Percentiles rank a stretch among this genome's conserved stretches.
These are phyloP conservation scores for Streptanthus diversifolius DNA, from an alignment of 345 rosid species.

Conservation along the genomic window DNA sequence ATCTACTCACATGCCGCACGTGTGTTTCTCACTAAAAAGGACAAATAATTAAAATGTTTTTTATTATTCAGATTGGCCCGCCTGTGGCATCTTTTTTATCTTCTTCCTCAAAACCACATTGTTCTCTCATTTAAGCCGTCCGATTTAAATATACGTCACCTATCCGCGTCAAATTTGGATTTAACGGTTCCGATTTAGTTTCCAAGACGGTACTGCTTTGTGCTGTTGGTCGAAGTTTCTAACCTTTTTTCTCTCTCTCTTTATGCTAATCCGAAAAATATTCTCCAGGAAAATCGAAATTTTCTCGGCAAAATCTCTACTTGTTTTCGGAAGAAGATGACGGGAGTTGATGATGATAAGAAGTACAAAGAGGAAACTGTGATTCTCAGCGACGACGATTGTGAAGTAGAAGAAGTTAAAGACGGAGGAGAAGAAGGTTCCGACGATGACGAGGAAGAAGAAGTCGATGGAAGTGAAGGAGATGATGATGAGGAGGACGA, in stretches of 20 bases:
- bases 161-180: conserved; percentile 40
- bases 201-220: conserved; percentile 50
- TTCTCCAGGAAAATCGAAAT: conserved; percentile 18
- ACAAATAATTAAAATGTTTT: not conserved
- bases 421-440: conserved; percentile 40
- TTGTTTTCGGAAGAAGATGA: conserved; percentile 35
- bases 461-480: conserved; percentile 37
- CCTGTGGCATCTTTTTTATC: conserved; percentile 16
- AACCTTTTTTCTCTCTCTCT: conserved; percentile 3
- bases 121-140: conserved; percentile 40
- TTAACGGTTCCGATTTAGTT: conserved; percentile 59
- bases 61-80: conserved; percentile 16
- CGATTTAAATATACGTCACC: conserved; percentile 49
- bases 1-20: conserved; percentile 21
- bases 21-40: not conserved
- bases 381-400: conserved; percentile 34
- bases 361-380: conserved; percentile 40
- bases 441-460: conserved; percentile 46
- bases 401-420: conserved; percentile 38
- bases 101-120: conserved; percentile 36
- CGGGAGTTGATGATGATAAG: conserved; percentile 46
- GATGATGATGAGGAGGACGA: conserved; percentile 46
- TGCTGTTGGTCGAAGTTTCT: conserved; percentile 45
- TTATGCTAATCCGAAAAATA: not conserved
- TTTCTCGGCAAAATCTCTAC: conserved; percentile 16